These are phyloP conservation scores for Aspergillus persii DNA, from an alignment of 2,329 filamentous ascomycete species.

Conservation along the genomic window DNA sequence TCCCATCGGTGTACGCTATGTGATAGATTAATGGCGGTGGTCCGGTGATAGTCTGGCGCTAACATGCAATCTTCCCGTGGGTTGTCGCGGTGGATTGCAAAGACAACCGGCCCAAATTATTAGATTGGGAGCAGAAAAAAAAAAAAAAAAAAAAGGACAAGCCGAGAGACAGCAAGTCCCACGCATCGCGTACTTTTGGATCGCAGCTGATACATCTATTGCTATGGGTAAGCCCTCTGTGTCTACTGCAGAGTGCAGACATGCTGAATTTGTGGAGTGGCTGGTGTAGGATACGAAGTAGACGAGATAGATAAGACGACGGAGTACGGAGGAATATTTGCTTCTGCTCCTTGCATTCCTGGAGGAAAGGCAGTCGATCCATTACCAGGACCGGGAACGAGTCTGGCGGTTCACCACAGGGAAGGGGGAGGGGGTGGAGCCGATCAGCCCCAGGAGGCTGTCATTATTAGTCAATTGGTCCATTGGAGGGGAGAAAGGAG, in stretches of 20 bases:
- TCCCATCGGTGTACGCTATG: conserved; percentile 8
- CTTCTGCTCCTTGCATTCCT: conserved; percentile 14
- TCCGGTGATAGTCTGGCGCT: conserved; percentile 15
- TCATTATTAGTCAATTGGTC: neutral
- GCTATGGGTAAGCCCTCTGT: neutral
- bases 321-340: conserved; percentile 6
- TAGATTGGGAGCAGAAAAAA: conserved; percentile 2
- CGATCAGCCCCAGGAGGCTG: conserved; percentile 8
- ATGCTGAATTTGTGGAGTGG: neutral
- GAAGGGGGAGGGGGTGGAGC: conserved; percentile 11
- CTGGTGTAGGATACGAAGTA: neutral
- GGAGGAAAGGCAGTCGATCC: conserved; percentile 5
- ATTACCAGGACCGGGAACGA: conserved; percentile 4
- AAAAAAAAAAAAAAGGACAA: neutral
- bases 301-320: neutral
- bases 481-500: neutral
- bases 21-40: conserved; percentile 12
- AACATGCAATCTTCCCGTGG: conserved; percentile 18
- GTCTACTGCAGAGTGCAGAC: neutral
- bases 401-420: neutral
- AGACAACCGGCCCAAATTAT: conserved; percentile 12
- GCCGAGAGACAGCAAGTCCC: neutral
- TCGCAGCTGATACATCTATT: neutral
- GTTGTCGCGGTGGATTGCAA: conserved; percentile 10
- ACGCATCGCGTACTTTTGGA: neutral